Conservation (phyloP, 2,329 filamentous ascomycete species). For the Phialophora macrospora region DNA sequence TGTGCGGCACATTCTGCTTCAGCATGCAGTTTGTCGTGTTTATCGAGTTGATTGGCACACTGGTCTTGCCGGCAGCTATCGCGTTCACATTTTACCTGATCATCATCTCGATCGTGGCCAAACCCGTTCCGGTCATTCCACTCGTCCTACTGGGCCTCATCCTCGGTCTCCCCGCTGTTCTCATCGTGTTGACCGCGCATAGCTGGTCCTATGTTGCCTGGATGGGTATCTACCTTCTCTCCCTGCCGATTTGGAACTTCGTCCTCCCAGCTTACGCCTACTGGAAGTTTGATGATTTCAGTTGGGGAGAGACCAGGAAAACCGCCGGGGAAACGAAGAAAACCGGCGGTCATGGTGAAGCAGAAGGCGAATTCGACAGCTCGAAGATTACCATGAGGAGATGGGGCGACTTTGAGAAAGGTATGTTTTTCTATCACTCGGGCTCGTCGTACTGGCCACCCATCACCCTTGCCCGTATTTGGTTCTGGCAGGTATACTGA, state of each 20-base stretch:
- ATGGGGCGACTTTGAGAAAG: constrained; percentile 94
- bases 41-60: constrained; percentile 89
- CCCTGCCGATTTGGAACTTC: constrained; percentile 97
- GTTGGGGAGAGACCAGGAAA: constrained; percentile 97
- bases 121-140: constrained; percentile 82
- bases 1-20: constrained; percentile 99
- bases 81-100: constrained; percentile 96
- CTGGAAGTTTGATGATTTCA: constrained; percentile 99
- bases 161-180: constrained; percentile 85
- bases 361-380: constrained; percentile 95
- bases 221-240: constrained; percentile 96
- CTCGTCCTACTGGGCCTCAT: constrained; percentile 87
- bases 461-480: not conserved
- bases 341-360: constrained; percentile 70
- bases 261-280: constrained; percentile 91
- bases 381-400: constrained; percentile 99
- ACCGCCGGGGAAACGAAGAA: constrained; percentile 89
- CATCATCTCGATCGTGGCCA: constrained; percentile 79
- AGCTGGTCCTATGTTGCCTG: constrained; percentile 89
- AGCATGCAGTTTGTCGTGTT: constrained; percentile 99
- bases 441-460: not conserved
- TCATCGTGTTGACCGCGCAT: constrained; percentile 93
- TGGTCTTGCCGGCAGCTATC: constrained; percentile 94
- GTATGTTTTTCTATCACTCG: constrained; percentile 46
- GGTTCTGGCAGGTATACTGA: constrained; percentile 10